These are phyloP conservation scores for Sclerotiophoma versabilis DNA, from an alignment of 2,329 filamentous ascomycete species.

Conservation along the genomic window DNA sequence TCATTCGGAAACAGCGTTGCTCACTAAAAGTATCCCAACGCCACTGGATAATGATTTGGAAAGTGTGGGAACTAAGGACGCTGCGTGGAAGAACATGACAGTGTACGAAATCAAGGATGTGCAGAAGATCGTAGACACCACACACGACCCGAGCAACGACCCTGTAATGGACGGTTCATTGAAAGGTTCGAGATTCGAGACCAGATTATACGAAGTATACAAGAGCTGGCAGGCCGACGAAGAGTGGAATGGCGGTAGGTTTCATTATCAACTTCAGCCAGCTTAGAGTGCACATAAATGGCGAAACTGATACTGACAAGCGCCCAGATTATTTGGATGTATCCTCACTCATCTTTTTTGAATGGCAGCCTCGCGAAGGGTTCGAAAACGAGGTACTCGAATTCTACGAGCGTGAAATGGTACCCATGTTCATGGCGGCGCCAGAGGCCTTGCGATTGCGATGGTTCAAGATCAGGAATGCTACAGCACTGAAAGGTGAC, in stretches of 20 bases:
- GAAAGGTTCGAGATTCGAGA: background rate
- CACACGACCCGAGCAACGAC: conserved; percentile 2
- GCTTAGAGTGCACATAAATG: background rate
- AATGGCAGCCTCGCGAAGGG: conserved; percentile 7
- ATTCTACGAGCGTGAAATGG: conserved; percentile 7
- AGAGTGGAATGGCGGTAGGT: conserved; percentile 13
- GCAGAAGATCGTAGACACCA: background rate
- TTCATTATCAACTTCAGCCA: background rate
- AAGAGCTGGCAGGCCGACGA: conserved; percentile 3
- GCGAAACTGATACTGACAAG: background rate
- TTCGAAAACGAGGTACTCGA: conserved; percentile 6
- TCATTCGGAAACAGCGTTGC: conserved; percentile 10
- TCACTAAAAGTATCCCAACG: background rate
- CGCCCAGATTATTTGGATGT: conserved; percentile 7
- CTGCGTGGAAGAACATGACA: conserved; percentile 1
- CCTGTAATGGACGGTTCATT: background rate
- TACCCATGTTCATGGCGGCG: conserved; percentile 1
- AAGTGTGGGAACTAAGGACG: conserved; percentile 4
- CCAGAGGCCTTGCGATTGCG: conserved; percentile 12
- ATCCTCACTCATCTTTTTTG: conserved; percentile 3
- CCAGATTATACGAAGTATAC: background rate
- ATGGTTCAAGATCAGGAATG: conserved; percentile 8
- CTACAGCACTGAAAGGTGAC: background rate
- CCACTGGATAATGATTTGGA: conserved; percentile 3
- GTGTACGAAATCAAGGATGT: conserved; percentile 8